Evolutionary conservation across 495 filamentous ascomycete species (phyloP).

Genomic region (Penicillium paxilli): DNA sequence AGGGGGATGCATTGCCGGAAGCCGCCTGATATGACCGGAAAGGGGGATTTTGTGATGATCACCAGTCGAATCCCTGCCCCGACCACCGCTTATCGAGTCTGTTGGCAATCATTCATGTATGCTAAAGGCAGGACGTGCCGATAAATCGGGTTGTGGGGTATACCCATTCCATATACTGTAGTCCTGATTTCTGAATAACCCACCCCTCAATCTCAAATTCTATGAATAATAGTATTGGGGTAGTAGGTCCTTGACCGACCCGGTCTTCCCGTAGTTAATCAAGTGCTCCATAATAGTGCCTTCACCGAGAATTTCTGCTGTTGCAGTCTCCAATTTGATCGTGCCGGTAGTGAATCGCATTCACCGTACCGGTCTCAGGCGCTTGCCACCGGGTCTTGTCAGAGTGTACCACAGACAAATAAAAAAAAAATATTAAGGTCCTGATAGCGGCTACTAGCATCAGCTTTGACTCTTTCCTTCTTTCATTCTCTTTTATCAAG

Average conservation of each 20-base stretch:
- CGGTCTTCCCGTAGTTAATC: neutral
- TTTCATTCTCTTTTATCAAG: neutral
- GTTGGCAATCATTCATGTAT: neutral
- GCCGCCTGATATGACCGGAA: neutral
- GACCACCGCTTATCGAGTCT: neutral
- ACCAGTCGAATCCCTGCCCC: neutral
- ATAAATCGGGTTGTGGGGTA: slow-evolving; percentile 9
- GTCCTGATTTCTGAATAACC: no score
- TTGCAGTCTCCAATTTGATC: neutral
- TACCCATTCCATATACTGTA: no score
- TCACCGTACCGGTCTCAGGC: slow-evolving; percentile 25
- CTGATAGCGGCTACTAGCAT: neutral
- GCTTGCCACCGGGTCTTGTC: slow-evolving; percentile 26
- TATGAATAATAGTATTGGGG: slow-evolving; percentile 10
- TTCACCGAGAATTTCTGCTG: neutral
- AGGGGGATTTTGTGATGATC: neutral
- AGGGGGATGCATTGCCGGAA: neutral
- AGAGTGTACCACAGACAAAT: no score
- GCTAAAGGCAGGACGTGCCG: slow-evolving; percentile 1
- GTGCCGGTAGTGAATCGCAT: neutral
- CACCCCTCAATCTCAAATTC: neutral
- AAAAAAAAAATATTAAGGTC: slow-evolving; percentile 1
- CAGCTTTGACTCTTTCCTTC: neutral
- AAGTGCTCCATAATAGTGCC: neutral
- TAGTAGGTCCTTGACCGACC: neutral